phyloP scores from a whole-genome alignment of 352 stramenopile species.

The Pythium vanterpoolii region DNA sequence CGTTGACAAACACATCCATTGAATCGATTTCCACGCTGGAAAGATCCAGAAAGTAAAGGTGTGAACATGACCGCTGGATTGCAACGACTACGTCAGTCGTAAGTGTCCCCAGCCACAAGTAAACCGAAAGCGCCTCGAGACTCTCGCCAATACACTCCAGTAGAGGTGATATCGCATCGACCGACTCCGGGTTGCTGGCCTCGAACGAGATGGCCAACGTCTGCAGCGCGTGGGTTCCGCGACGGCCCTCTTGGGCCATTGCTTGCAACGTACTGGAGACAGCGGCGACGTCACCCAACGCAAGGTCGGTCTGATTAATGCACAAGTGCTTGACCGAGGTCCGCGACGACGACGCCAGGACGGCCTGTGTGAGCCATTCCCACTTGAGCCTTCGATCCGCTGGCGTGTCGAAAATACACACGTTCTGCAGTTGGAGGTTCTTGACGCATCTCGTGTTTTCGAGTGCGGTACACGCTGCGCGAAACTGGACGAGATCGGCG shows the following conservation, averaged over 20 bases:
- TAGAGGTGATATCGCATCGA: neutral
- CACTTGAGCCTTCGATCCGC: conserved; percentile 3
- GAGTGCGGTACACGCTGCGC: conserved; percentile 3
- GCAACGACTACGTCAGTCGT: neutral
- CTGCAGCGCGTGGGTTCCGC: neutral
- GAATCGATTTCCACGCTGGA: conserved; percentile 14
- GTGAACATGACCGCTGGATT: neutral
- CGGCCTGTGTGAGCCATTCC: conserved; percentile 5
- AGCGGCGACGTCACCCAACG: neutral
- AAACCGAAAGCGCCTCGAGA: conserved; percentile 1
- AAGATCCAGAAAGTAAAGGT: conserved; percentile 11
- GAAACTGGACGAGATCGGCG: conserved; percentile 11
- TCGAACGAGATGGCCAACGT: conserved; percentile 4
- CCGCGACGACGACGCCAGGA: neutral
- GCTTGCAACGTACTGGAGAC: neutral
- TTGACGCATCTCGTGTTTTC: conserved; percentile 4
- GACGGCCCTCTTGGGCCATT: neutral
- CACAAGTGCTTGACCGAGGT: conserved; percentile 18
- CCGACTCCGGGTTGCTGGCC: neutral
- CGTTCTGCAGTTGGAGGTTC: conserved; percentile 13
- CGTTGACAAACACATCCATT: conserved; percentile 16
- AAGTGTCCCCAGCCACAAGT: conserved; percentile 9
- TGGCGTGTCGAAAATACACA: conserved; percentile 11
- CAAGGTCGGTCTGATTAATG: conserved; percentile 8
- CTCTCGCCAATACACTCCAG: neutral